Percentiles rank a stretch among this genome's conserved stretches.
phyloP scores from a whole-genome alignment of 106 monocot species.

The Phalaenopsis equestris region DNA sequence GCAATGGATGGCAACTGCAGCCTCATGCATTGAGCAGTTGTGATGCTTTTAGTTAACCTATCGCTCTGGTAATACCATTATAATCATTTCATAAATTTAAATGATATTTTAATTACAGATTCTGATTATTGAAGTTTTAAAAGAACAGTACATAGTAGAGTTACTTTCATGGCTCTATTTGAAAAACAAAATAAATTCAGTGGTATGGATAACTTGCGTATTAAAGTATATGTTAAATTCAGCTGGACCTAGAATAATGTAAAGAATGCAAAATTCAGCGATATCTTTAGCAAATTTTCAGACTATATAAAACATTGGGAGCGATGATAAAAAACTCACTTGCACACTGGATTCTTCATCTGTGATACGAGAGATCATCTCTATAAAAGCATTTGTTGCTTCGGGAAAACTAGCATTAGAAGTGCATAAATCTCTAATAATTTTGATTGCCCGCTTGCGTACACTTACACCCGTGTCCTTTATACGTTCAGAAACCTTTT shows the following conservation, averaged over 20 bases:
- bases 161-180: neutral
- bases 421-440: constrained; percentile 83
- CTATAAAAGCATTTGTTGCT: constrained; percentile 73
- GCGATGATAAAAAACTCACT: constrained; percentile 33
- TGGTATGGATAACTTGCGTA: neutral
- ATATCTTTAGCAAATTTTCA: neutral
- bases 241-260: neutral
- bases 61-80: neutral
- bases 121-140: neutral
- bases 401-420: constrained; percentile 67
- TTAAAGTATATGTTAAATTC: neutral
- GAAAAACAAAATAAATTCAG: neutral
- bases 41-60: neutral
- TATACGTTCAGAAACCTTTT: constrained; percentile 94
- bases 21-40: neutral
- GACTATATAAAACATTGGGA: neutral
- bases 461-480: constrained; percentile 99
- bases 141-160: neutral
- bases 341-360: constrained; percentile 97
- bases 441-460: constrained; percentile 92
- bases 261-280: neutral
- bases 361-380: constrained; percentile 93
- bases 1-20: neutral
- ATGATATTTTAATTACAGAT: neutral
- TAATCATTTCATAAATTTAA: neutral